Conservation (phyloP, 1,139 yeast genomes). For the Pichia sp. region DNA sequence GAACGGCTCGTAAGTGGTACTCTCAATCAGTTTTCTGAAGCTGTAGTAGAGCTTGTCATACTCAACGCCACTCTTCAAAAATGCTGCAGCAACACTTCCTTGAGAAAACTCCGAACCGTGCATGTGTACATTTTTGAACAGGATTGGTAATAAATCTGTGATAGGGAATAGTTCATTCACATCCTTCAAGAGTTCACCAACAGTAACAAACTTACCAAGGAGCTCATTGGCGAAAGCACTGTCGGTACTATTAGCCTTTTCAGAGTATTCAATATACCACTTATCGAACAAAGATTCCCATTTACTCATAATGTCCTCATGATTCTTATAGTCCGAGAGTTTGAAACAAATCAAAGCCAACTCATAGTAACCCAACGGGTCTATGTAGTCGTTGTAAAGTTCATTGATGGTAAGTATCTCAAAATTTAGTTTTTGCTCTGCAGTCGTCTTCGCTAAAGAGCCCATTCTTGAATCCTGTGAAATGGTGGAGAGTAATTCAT, state of each 20-base stretch:
- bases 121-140: constrained; percentile 32
- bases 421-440: constrained; percentile 51
- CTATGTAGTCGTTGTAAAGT: constrained; percentile 78
- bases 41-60: constrained; percentile 64
- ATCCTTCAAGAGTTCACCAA: constrained; percentile 32
- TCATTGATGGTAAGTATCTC: constrained; percentile 68
- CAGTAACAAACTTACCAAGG: constrained; percentile 32
- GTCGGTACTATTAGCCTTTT: constrained; percentile 15
- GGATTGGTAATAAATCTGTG: constrained; percentile 57
- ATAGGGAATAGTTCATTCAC: constrained; percentile 79
- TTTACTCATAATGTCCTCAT: constrained; percentile 63
- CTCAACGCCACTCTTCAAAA: constrained; percentile 67
- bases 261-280: constrained; percentile 30
- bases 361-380: constrained; percentile 82
- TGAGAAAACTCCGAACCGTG: constrained; percentile 28
- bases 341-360: constrained; percentile 73
- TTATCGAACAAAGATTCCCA: constrained; percentile 58
- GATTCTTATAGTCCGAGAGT: constrained; percentile 71
- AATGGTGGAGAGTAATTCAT: constrained; percentile 62
- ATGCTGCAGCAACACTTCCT: constrained; percentile 62
- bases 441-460: constrained; percentile 35
- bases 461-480: constrained; percentile 52
- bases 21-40: constrained; percentile 62
- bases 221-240: constrained; percentile 37
- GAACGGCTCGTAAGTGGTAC: constrained; percentile 43